phyloP scores from a whole-genome alignment of 2,329 filamentous ascomycete genomes.

The Beauveria scarabaeidicola region DNA sequence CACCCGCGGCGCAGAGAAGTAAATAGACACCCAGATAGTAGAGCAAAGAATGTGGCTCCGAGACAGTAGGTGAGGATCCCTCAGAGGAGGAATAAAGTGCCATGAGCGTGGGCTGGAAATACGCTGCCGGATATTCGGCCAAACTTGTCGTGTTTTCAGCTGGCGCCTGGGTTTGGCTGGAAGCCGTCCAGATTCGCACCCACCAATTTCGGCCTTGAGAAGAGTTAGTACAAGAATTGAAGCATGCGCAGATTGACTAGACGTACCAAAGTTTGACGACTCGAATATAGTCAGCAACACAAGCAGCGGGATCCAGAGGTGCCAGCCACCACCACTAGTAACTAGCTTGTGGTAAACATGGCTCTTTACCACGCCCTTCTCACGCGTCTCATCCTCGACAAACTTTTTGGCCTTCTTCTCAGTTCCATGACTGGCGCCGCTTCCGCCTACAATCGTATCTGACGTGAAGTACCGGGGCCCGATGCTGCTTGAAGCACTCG shows the following conservation, averaged over 20 bases:
- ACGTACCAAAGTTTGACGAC: conserved; percentile 37
- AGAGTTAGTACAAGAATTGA: neutral
- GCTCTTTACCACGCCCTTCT: conserved; percentile 59
- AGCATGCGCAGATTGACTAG: accelerated
- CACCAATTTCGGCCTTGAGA: conserved; percentile 46
- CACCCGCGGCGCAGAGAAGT: conserved; percentile 46
- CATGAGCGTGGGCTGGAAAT: conserved; percentile 17
- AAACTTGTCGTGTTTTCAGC: neutral
- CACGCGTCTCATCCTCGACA: conserved; percentile 63
- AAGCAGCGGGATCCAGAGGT: conserved; percentile 49
- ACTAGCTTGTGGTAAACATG: conserved; percentile 62
- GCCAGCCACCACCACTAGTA: conserved; percentile 54
- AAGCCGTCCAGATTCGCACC: conserved; percentile 53
- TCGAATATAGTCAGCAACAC: conserved; percentile 46
- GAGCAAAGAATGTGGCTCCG: conserved; percentile 28
- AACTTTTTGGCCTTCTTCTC: conserved; percentile 55
- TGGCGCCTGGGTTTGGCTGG: conserved; percentile 29
- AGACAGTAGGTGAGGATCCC: conserved; percentile 5
- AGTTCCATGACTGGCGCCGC: neutral
- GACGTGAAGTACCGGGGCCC: neutral
- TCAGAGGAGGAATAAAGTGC: neutral
- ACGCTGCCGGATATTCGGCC: conserved; percentile 9
- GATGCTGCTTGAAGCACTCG: neutral
- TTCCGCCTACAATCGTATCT: too few species aligned
- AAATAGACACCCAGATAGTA: conserved; percentile 66